Evolutionary conservation across 139 green algal species (phyloP).

Genomic region (Closterium sp.): DNA sequence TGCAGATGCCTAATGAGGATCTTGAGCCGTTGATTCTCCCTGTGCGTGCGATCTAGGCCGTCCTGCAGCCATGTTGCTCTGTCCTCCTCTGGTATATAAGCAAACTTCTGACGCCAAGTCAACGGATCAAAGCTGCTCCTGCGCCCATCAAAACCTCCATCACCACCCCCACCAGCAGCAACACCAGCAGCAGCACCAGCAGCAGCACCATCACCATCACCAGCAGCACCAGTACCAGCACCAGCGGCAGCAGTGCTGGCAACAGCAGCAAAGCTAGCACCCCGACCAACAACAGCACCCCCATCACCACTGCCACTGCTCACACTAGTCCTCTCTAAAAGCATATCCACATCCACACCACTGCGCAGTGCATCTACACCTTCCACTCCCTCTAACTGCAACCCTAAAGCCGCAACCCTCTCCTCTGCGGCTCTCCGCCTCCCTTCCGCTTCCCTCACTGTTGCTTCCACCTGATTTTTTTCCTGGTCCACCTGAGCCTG

Average conservation of each 20-base stretch:
- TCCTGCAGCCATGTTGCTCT: not conserved
- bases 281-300: no score
- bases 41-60: not conserved
- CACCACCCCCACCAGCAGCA: not conserved
- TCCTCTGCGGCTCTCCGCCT: not conserved
- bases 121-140: not conserved
- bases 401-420: not conserved
- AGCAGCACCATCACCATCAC: not conserved
- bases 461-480: not conserved
- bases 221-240: not conserved
- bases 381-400: not conserved
- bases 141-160: not conserved
- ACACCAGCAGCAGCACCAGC: not conserved
- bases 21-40: not conserved
- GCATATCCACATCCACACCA: not conserved
- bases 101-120: not conserved
- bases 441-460: not conserved
- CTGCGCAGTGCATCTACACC: not conserved
- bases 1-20: not conserved
- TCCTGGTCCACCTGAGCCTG: not conserved
- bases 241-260: not conserved
- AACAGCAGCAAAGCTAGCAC: no score
- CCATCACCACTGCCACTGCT: not conserved
- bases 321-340: not conserved
- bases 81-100: not conserved